Base-by-base conservation (phyloP, 768 basidiomycete genomes). In the Termitomyces sp. region DNA sequence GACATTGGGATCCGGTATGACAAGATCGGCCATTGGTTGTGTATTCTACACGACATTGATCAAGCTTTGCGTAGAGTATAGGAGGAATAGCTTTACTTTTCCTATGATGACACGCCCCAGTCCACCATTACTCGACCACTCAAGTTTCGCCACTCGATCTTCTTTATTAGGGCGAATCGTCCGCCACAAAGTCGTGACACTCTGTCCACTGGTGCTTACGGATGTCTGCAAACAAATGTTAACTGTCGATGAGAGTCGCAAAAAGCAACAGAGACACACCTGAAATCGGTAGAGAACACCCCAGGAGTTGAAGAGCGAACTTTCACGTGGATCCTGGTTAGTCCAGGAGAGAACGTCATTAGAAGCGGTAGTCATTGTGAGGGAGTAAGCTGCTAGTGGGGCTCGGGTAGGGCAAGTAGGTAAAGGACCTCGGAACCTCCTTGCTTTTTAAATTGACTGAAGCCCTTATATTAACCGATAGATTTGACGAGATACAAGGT, bases 291-390 rank as follows among this genome's bases (percentile, higher is more conserved):
- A 92, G 61, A 88, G 75, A 53, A 89, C 79, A 57, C 89, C 89
- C 82, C 84, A 89, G 32, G 83, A 79, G 66, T 88, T 90, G 75
- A 91, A 93, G 57, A 94, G 79, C 51, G 82, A 77, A 65, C 91
- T 93, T 69, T 91, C 86, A 48, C 89, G 86, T 64, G 89, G 86
- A 70, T 93, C 90, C 64, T 87, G 84, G 72, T 86, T 90, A 45
- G 91, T 92, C 91, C 91, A 94, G 53, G 85, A 89, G 68, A 91
- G 81, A 48, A 90, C 76, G 58, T 91, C 89, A 71, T 84, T 81
- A 56, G 81, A 74, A 55, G 78, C 66, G 64, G 77, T 72, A 46
- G 79, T 66, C 81, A 83, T 84, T 59, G 67, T 64, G 59, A 59
- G 63, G 59, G 60, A 48, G 58, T 65, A 63, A 55, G 60, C 64